Percentiles rank a stretch among this genome's conserved stretches.
Evolutionary conservation across 495 filamentous ascomycete genomes (phyloP).

Genomic region (Podospora appendiculata): DNA sequence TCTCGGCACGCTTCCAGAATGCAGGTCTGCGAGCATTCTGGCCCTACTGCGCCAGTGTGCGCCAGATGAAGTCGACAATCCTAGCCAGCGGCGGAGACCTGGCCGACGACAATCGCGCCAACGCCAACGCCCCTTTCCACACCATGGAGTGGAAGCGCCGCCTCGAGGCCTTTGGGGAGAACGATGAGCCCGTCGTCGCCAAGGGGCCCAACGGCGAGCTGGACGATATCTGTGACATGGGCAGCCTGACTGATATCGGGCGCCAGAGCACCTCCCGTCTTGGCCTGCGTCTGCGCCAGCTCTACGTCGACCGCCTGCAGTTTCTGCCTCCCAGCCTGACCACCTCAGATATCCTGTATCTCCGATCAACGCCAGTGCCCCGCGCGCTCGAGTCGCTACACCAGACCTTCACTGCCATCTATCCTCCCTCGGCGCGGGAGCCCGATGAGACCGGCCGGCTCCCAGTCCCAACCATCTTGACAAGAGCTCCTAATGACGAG

Average conservation of each 20-base stretch:
- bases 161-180: conserved; percentile 68
- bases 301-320: conserved; percentile 81
- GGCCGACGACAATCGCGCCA: neutral
- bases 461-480: conserved; percentile 67
- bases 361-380: conserved; percentile 77
- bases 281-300: conserved; percentile 65
- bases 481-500: conserved; percentile 67
- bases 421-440: conserved; percentile 60
- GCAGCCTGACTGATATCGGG: conserved; percentile 82
- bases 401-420: conserved; percentile 83
- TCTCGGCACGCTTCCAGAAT: conserved; percentile 81
- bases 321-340: conserved; percentile 69
- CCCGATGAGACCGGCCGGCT: conserved; percentile 38
- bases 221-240: conserved; percentile 76
- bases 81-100: conserved; percentile 32
- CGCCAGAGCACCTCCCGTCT: conserved; percentile 76
- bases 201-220: conserved; percentile 57
- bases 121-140: conserved; percentile 39
- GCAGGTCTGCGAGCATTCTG: conserved; percentile 77
- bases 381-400: conserved; percentile 84
- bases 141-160: conserved; percentile 69
- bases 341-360: conserved; percentile 62
- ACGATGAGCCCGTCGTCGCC: conserved; percentile 63
- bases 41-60: conserved; percentile 82
- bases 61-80: conserved; percentile 62